These are phyloP conservation scores for Ceratobasidium sp. DNA, from an alignment of 1,284 basidiomycete genomes.

Conservation along the genomic window DNA sequence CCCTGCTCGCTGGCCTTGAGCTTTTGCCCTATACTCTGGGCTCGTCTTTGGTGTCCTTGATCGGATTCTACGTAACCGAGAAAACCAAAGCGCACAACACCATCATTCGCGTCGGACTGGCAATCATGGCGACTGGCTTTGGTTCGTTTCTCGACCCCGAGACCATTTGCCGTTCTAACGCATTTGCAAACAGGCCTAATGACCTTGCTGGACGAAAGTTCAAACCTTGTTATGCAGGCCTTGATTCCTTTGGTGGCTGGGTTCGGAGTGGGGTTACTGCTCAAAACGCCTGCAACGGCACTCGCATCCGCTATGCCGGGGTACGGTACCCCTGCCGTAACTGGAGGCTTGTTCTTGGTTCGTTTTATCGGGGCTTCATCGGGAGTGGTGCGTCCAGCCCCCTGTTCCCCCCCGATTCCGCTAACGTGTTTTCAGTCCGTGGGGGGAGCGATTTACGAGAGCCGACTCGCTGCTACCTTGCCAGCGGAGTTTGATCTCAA, in stretches of 20 bases:
- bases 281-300: constrained; percentile 82
- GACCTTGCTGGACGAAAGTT: constrained; percentile 66
- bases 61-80: constrained; percentile 78
- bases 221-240: constrained; percentile 60
- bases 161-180: neutral
- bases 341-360: constrained; percentile 83
- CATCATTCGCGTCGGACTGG: constrained; percentile 69
- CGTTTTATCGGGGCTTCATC: constrained; percentile 83
- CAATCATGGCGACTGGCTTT: constrained; percentile 73
- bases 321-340: constrained; percentile 75
- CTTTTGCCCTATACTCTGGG: constrained; percentile 84
- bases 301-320: constrained; percentile 72
- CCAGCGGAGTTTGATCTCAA: constrained; percentile 61
- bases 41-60: constrained; percentile 80
- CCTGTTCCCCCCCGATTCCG: constrained; percentile 14
- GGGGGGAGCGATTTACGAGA: constrained; percentile 77
- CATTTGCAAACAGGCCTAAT: constrained; percentile 66
- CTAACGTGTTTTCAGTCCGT: constrained; percentile 63
- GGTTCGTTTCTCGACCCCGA: constrained; percentile 59
- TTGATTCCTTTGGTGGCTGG: constrained; percentile 74
- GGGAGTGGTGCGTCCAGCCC: constrained; percentile 67
- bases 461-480: constrained; percentile 61
- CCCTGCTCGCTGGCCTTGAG: constrained; percentile 73
- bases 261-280: constrained; percentile 80
- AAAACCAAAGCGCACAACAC: constrained; percentile 71